Conservation (phyloP, 1,284 basidiomycete genomes). For the Salmacisia buchloeana region DNA sequence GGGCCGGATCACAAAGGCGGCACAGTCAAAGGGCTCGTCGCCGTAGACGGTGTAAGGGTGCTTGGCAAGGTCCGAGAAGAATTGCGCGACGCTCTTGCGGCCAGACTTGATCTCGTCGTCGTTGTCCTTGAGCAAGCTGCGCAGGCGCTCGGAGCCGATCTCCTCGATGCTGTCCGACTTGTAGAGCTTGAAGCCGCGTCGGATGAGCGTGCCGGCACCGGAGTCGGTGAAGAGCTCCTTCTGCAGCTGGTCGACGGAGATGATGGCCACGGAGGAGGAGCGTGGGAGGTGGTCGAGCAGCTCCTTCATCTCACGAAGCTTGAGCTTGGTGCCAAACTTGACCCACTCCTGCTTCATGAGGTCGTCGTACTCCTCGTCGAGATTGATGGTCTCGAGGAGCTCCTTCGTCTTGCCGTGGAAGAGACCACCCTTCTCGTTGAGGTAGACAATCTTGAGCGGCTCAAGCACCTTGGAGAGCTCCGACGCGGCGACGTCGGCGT, state of each 20-base stretch:
- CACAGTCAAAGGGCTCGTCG: slow-evolving; percentile 91
- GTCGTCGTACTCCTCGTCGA: slow-evolving; percentile 96
- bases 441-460: slow-evolving; percentile 84
- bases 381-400: slow-evolving; percentile 81
- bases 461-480: slow-evolving; percentile 50
- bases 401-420: slow-evolving; percentile 76
- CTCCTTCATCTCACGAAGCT: slow-evolving; percentile 98
- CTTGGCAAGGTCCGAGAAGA: slow-evolving; percentile 66
- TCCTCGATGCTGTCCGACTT: slow-evolving; percentile 74
- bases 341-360: slow-evolving; percentile 99
- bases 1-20: slow-evolving; percentile 90
- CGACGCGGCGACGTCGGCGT: slow-evolving; percentile 48
- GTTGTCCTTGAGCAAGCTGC: slow-evolving; percentile 64
- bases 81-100: slow-evolving; percentile 78
- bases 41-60: slow-evolving; percentile 88
- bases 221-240: slow-evolving; percentile 98
- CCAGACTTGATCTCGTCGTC: slow-evolving; percentile 86
- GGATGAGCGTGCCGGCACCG: slow-evolving; percentile 94
- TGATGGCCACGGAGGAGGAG: slow-evolving; percentile 95
- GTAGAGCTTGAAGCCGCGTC: slow-evolving; percentile 95
- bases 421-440: slow-evolving; percentile 96
- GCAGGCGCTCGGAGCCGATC: slow-evolving; percentile 82
- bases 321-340: slow-evolving; percentile 98
- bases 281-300: slow-evolving; percentile 96
- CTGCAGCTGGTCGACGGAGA: slow-evolving; percentile 85